These are phyloP conservation scores for Podospora fimiseda DNA, from an alignment of 495 filamentous ascomycete species.

Conservation along the genomic window DNA sequence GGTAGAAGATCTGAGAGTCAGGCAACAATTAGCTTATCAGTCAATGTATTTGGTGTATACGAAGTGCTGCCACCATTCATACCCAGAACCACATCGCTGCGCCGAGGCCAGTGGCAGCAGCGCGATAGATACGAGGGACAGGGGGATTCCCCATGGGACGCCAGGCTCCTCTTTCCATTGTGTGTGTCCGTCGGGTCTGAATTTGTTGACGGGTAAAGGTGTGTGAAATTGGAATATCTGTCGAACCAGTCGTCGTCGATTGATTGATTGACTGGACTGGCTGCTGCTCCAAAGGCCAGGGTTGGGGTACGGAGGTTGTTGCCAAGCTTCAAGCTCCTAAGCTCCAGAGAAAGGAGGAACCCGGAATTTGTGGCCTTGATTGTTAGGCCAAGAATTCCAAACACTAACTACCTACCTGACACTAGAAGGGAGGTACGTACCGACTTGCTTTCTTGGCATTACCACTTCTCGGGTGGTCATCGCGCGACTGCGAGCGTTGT, in stretches of 20 bases:
- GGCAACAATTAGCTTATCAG: slow-evolving; percentile 2
- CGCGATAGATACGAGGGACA: slow-evolving; percentile 62
- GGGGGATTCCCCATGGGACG: slow-evolving; percentile 30
- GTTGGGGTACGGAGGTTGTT: slow-evolving; percentile 7
- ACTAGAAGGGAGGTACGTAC: slow-evolving; percentile 5
- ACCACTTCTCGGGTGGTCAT: not conserved
- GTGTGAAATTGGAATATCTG: not conserved
- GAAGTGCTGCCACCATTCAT: slow-evolving; percentile 31
- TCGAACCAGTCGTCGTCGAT: not conserved
- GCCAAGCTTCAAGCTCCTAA: not conserved
- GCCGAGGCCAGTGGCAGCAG: slow-evolving; percentile 75
- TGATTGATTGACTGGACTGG: not conserved
- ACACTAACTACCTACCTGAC: too few relatives aligned
- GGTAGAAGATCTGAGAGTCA: slow-evolving; percentile 76
- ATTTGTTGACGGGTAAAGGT: slow-evolving; percentile 4
- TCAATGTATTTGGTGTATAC: not conserved
- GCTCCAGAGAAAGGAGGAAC: not conserved
- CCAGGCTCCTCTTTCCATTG: slow-evolving; percentile 24
- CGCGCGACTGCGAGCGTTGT: not conserved
- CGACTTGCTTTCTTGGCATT: not conserved
- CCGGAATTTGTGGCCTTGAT: not conserved
- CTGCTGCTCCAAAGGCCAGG: slow-evolving; percentile 7
- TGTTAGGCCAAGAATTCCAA: not conserved
- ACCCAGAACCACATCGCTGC: slow-evolving; percentile 99
- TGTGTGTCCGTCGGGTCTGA: slow-evolving; percentile 12